Percentiles rank a stretch among this genome's conserved stretches.
These are phyloP conservation scores for Pythium coloratum DNA, from an alignment of 352 stramenopile species.

Conservation along the genomic window DNA sequence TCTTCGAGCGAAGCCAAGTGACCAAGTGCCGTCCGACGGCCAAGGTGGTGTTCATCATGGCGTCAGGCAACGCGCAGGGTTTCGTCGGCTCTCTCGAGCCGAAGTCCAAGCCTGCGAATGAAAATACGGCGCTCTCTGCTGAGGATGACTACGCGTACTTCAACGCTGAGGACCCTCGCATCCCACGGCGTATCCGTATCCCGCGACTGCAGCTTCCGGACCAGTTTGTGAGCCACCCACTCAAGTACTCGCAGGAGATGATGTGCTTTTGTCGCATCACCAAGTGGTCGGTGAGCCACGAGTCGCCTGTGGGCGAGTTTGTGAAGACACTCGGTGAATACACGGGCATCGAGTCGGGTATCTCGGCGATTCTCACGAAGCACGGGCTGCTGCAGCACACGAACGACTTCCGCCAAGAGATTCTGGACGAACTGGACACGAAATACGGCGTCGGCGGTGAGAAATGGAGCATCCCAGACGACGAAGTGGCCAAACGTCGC, in stretches of 20 bases:
- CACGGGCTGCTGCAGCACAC: conserved; percentile 86
- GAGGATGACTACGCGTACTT: conserved; percentile 74
- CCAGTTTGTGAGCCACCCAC: conserved; percentile 56
- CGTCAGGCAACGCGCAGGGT: conserved; percentile 49
- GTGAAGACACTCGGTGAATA: conserved; percentile 76
- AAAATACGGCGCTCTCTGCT: conserved; percentile 33
- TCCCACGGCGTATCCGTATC: conserved; percentile 76
- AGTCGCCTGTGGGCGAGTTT: conserved; percentile 68
- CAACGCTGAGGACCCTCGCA: conserved; percentile 57
- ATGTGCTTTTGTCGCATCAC: conserved; percentile 74
- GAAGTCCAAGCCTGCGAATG: conserved; percentile 44
- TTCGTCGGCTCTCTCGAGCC: conserved; percentile 67
- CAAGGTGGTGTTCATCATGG: conserved; percentile 70
- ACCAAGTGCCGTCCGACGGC: conserved; percentile 48
- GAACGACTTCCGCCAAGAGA: conserved; percentile 60
- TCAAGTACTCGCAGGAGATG: conserved; percentile 69
- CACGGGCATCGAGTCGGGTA: conserved; percentile 87
- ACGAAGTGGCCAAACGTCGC: conserved; percentile 80
- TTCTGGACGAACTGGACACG: conserved; percentile 69
- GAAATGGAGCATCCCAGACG: conserved; percentile 72
- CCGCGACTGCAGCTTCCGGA: conserved; percentile 64
- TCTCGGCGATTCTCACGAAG: conserved; percentile 90
- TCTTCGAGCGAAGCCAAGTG: conserved; percentile 12
- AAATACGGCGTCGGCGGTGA: conserved; percentile 72
- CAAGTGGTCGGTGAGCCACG: conserved; percentile 49